phyloP scores from a whole-genome alignment of 306 rosid species.

The Lotus japonicus region DNA sequence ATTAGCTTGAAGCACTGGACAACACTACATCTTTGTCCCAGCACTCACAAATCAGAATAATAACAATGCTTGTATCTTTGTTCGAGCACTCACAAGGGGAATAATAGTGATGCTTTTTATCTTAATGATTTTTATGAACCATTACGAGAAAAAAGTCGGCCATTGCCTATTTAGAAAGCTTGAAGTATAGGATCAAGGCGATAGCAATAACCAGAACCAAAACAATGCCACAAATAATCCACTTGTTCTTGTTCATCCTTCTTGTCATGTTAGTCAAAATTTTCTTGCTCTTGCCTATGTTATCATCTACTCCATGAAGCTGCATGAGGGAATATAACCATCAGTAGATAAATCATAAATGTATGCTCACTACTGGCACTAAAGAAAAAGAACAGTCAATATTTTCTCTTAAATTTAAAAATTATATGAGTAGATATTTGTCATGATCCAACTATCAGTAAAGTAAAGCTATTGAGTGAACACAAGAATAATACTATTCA shows the following conservation, averaged over 20 bases:
- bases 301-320: conserved; percentile 93
- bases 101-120: conserved; percentile 5
- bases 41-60: conserved; percentile 43
- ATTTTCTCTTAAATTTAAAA: not conserved
- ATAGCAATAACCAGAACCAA: conserved; percentile 61
- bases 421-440: not conserved
- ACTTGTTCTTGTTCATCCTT: conserved; percentile 83
- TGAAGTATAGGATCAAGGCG: conserved; percentile 66
- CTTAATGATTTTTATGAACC: conserved; percentile 26
- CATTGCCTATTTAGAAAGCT: conserved; percentile 50
- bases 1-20: conserved; percentile 31
- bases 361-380: not conserved
- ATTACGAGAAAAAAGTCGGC: not conserved
- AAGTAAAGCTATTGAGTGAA: not conserved
- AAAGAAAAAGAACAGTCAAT: not conserved
- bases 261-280: conserved; percentile 65
- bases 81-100: conserved; percentile 30
- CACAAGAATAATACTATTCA: not conserved
- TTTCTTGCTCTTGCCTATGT: conserved; percentile 81
- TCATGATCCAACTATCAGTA: not conserved
- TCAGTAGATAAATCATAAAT: not conserved
- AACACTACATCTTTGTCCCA: conserved; percentile 26
- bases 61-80: conserved; percentile 8
- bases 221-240: conserved; percentile 54
- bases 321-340: conserved; percentile 31